These are phyloP conservation scores for Gymnopilus junonius DNA, from an alignment of 768 basidiomycete species.

Conservation along the genomic window DNA sequence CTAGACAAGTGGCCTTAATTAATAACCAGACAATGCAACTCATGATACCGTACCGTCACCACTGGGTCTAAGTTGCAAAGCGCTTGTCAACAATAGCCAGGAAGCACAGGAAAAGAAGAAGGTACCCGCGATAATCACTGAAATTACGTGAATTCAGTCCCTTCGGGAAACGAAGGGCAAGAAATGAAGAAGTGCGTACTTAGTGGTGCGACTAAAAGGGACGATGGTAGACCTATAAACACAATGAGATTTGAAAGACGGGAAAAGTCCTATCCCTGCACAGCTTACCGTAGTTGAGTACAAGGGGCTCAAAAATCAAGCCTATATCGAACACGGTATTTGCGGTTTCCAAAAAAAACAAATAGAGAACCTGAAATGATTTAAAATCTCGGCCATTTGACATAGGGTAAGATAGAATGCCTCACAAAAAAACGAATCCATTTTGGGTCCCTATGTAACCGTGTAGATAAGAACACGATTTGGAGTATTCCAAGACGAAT, in stretches of 20 bases:
- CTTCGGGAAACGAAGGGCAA: not conserved
- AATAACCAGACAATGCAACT: no score
- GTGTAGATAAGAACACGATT: not conserved
- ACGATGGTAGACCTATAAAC: slow-evolving; percentile 19
- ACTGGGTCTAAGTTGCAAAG: not conserved
- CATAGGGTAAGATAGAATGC: not conserved
- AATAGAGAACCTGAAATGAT: slow-evolving; percentile 38
- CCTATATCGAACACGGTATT: slow-evolving; percentile 42
- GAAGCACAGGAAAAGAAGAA: not conserved
- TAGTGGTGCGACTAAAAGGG: slow-evolving; percentile 30
- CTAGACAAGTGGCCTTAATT: slow-evolving; percentile 17
- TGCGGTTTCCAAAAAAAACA: slow-evolving; percentile 38
- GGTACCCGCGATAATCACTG: slow-evolving; percentile 14
- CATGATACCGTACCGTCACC: not conserved
- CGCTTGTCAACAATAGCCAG: not conserved
- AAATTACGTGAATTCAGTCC: not conserved
- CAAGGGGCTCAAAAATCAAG: slow-evolving; percentile 44
- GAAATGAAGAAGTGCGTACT: slow-evolving; percentile 20
- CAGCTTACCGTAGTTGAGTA: slow-evolving; percentile 41
- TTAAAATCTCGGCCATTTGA: no score
- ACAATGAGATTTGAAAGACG: not conserved
- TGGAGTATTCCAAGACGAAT: not conserved
- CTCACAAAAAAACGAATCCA: slow-evolving; percentile 39
- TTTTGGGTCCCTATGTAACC: slow-evolving; percentile 28
- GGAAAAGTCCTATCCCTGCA: no score